A percentile compares a stretch with the other conserved stretches of the same genome.
Conservation (phyloP, 805 yeast genomes). For the Saccharomycopsis fermentans region DNA sequence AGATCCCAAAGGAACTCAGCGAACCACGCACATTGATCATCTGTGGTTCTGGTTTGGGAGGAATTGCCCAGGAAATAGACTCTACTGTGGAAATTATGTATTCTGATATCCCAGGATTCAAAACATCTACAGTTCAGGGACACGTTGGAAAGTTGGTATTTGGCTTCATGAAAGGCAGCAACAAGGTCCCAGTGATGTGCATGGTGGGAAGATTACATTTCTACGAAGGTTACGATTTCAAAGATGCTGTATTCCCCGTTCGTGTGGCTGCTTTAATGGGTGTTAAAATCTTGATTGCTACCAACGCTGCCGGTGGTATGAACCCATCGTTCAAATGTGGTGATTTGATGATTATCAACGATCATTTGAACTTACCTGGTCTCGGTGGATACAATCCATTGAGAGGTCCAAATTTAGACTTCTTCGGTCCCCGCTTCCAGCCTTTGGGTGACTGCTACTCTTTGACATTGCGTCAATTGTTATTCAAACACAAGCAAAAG, state of each 20-base stretch:
- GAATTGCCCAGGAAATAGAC: slow-evolving; percentile 46
- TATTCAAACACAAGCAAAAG: slow-evolving; percentile 44
- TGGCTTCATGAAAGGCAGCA: slow-evolving; percentile 55
- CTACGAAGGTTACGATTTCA: slow-evolving; percentile 84
- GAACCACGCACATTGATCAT: slow-evolving; percentile 65
- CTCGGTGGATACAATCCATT: slow-evolving; percentile 81
- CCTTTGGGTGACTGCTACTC: slow-evolving; percentile 89
- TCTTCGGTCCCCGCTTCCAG: slow-evolving; percentile 77
- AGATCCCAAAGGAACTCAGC: slow-evolving; percentile 6
- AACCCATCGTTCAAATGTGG: slow-evolving; percentile 63
- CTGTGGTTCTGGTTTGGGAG: slow-evolving; percentile 94
- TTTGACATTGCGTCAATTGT: slow-evolving; percentile 51
- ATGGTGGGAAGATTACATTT: slow-evolving; percentile 92
- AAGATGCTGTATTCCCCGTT: slow-evolving; percentile 76
- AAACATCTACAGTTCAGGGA: slow-evolving; percentile 76
- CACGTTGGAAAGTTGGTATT: slow-evolving; percentile 77
- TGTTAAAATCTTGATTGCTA: slow-evolving; percentile 55
- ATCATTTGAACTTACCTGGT: slow-evolving; percentile 88
- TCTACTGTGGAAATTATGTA: slow-evolving; percentile 45
- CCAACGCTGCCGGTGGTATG: slow-evolving; percentile 96
- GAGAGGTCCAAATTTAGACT: slow-evolving; percentile 74
- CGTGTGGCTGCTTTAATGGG: slow-evolving; percentile 63
- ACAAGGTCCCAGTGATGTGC: slow-evolving; percentile 70
- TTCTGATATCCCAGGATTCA: slow-evolving; percentile 68
- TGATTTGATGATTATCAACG: slow-evolving; percentile 82